A percentile compares a stretch with the other conserved stretches of the same genome.
phyloP scores from a whole-genome alignment of 192 early-diverging fungal genomes.

The Coemansia sp. region DNA sequence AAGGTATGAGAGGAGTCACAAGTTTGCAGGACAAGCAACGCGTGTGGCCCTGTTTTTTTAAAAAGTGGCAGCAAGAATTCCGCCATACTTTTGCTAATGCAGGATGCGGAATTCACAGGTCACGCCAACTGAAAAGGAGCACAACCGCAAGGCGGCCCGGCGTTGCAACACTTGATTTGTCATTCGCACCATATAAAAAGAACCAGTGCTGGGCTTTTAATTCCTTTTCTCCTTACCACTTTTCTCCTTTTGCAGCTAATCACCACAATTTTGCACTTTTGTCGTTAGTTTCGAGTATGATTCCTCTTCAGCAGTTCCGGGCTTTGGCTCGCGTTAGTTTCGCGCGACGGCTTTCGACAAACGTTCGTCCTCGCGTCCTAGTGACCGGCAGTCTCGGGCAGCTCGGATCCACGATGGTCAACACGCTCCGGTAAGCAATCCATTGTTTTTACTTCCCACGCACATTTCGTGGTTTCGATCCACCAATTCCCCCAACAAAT shows the following conservation, averaged over 20 bases:
- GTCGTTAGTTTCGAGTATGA: neutral
- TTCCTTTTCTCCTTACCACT: neutral
- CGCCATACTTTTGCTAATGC: neutral
- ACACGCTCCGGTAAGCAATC: conserved; percentile 54
- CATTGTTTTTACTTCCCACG: neutral
- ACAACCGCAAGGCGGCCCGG: neutral
- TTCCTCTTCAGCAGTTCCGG: neutral
- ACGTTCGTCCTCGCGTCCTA: conserved; percentile 52
- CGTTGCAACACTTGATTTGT: neutral
- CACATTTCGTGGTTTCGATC: neutral
- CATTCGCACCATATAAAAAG: neutral
- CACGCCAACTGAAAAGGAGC: neutral
- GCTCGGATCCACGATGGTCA: conserved; percentile 64
- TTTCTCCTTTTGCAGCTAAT: neutral
- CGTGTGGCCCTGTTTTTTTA: neutral
- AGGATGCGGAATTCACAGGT: neutral
- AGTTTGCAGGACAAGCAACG: neutral
- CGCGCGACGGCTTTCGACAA: conserved; percentile 30
- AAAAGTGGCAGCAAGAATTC: neutral
- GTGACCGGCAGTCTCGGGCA: conserved; percentile 67
- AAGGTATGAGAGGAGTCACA: neutral
- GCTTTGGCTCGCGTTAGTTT: conserved; percentile 1
- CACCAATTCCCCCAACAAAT: neutral
- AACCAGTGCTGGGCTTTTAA: neutral
- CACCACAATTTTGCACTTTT: neutral